phyloP scores from a whole-genome alignment of 2,329 filamentous ascomycete genomes.

The Fusarium sambucinum region DNA sequence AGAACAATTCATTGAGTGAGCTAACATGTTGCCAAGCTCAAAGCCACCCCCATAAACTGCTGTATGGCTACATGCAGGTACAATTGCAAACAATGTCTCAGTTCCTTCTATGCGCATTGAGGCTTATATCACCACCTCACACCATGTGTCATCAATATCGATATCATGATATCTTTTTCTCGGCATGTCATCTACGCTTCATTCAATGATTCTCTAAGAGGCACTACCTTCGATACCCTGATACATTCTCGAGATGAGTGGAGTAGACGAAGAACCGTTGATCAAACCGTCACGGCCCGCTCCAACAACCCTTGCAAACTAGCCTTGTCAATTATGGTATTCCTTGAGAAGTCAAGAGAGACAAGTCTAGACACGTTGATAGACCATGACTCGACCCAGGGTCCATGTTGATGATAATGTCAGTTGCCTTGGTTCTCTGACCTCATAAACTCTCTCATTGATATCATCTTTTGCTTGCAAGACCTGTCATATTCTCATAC shows the following conservation, averaged over 20 bases:
- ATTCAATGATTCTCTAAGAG: not conserved
- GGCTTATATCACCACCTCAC: not conserved
- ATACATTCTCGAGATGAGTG: too few relatives aligned
- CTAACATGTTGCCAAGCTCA: not conserved
- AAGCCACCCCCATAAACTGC: not conserved
- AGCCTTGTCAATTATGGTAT: not conserved
- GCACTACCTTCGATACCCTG: too few relatives aligned
- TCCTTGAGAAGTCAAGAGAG: not conserved
- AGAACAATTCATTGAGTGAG: not conserved
- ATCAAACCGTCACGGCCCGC: slow-evolving; percentile 2
- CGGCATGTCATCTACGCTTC: not conserved
- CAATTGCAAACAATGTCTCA: not conserved
- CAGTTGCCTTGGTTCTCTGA: not conserved
- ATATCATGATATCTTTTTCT: not conserved
- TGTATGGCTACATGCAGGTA: not conserved
- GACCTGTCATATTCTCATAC: slow-evolving; percentile 9
- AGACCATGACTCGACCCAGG: not conserved
- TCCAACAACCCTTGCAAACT: not conserved
- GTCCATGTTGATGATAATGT: not conserved
- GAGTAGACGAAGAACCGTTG: not conserved
- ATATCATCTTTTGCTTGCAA: not conserved
- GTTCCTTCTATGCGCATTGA: not conserved
- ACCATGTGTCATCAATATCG: not conserved
- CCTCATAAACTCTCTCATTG: not conserved
- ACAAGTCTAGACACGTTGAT: not conserved